These are phyloP conservation scores for Arctostaphylos glauca DNA, from an alignment of 148 eudicot species.

Conservation along the genomic window DNA sequence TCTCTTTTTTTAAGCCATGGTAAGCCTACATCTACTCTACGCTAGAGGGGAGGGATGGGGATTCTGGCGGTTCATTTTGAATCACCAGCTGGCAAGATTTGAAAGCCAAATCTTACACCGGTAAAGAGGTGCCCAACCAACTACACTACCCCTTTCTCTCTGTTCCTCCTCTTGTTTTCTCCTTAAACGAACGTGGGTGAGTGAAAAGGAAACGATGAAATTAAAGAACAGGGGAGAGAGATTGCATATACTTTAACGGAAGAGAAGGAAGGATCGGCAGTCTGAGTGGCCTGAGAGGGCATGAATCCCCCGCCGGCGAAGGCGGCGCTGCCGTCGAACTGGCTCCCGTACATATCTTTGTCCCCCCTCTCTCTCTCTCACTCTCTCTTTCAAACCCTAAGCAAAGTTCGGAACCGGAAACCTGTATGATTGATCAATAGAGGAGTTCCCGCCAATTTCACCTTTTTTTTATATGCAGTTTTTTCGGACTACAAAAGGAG, in stretches of 20 bases:
- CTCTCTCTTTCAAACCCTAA: slow-evolving; percentile 4
- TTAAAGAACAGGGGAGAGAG: background rate
- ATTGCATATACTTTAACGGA: slow-evolving; percentile 46
- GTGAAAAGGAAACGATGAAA: background rate
- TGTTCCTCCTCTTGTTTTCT: background rate
- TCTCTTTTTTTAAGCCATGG: no score
- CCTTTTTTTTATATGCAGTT: background rate
- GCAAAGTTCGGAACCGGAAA: background rate
- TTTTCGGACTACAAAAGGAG: background rate
- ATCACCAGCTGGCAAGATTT: no score
- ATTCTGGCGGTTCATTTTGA: no score
- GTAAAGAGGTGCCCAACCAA: no score
- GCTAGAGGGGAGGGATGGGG: no score
- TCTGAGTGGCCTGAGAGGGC: slow-evolving; percentile 73
- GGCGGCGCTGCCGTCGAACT: slow-evolving; percentile 66
- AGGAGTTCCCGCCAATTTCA: background rate
- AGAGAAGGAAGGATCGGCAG: slow-evolving; percentile 48
- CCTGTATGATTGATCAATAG: background rate
- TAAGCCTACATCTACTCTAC: no score
- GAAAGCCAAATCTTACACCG: no score
- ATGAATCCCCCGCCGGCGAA: slow-evolving; percentile 81
- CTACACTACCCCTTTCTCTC: no score
- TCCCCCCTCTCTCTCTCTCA: background rate
- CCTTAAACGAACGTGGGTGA: background rate
- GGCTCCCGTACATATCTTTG: slow-evolving; percentile 24